phyloP scores from a whole-genome alignment of 495 filamentous ascomycete species.

The Trichoderma gamsii region DNA sequence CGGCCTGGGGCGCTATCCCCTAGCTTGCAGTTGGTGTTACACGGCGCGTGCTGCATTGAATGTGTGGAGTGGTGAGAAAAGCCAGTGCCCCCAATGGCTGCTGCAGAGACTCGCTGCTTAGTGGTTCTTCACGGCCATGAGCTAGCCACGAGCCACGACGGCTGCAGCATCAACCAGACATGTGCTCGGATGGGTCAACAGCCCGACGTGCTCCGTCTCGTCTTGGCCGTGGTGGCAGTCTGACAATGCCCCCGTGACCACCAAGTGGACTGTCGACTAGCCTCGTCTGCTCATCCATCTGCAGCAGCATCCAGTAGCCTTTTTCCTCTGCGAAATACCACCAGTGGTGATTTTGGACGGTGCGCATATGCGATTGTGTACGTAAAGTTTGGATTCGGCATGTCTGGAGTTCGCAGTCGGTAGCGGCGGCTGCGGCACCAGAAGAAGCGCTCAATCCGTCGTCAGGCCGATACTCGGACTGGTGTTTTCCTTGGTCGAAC shows the following conservation, averaged over 20 bases:
- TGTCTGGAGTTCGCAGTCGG: neutral
- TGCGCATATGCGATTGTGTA: neutral
- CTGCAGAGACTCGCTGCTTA: neutral
- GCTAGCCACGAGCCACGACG: neutral
- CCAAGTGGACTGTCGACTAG: neutral
- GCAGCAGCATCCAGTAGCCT: neutral
- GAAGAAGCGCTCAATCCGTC: neutral
- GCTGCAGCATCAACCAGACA: neutral
- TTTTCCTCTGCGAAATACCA: neutral
- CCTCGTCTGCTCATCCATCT: neutral
- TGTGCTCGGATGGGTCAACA: neutral
- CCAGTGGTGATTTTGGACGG: neutral
- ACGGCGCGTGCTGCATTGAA: conserved; percentile 2
- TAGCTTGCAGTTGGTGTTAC: neutral
- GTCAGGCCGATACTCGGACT: neutral
- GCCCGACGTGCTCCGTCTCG: conserved; percentile 1
- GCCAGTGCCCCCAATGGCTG: neutral
- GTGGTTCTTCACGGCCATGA: neutral
- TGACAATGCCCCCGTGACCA: conserved; percentile 11
- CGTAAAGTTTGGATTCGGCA: neutral
- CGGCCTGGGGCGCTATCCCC: neutral
- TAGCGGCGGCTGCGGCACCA: neutral
- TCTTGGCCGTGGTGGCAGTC: conserved; percentile 3
- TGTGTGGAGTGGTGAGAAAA: neutral
- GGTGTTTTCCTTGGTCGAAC: neutral